Evolutionary conservation across 164 flowering plant species (phyloP).

Genomic region (grape (Vitis vinifera)): ASM3070453v1 NC_081808.1:4742001-4742500

Average conservation of each 20-base stretch:
- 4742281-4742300: slow-evolving; percentile 41
- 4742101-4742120: neutral
- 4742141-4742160: slow-evolving; percentile 82
- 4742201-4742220: neutral
- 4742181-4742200: slow-evolving; percentile 66
- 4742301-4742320: slow-evolving; percentile 55
- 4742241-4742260: neutral
- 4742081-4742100: neutral
- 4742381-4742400: too few relatives aligned
- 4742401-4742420: too few relatives aligned
- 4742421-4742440: too few relatives aligned
- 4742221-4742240: neutral
- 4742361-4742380: neutral
- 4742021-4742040: too few relatives aligned
- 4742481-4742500: too few relatives aligned
- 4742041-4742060: neutral
- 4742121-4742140: slow-evolving; percentile 75
- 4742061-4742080: neutral
- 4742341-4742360: slow-evolving; percentile 49
- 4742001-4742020: too few relatives aligned
- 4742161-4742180: slow-evolving; percentile 83
- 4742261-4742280: neutral
- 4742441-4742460: too few relatives aligned
- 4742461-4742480: too few relatives aligned
- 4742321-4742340: slow-evolving; percentile 46